These are phyloP conservation scores for Alternaria alternata DNA, from an alignment of 2,329 filamentous ascomycete species.

Conservation along the genomic window DNA sequence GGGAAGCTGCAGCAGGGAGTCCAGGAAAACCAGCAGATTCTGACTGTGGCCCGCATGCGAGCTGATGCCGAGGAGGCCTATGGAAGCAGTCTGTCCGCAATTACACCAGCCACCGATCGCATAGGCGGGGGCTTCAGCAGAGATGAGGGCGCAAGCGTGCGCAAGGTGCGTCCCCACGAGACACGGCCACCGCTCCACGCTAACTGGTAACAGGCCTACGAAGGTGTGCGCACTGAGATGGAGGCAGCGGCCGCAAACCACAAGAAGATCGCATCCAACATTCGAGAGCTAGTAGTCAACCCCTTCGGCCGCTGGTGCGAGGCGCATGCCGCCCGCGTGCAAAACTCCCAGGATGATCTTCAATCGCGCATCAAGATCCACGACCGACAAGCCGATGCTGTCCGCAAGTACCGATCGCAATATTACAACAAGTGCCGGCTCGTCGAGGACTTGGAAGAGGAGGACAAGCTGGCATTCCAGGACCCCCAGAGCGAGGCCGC, in stretches of 20 bases:
- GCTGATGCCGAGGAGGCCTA: slow-evolving; percentile 95
- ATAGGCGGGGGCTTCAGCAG: slow-evolving; percentile 82
- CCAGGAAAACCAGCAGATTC: slow-evolving; percentile 91
- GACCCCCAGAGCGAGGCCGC: slow-evolving; percentile 68
- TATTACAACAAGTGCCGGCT: slow-evolving; percentile 99
- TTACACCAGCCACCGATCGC: slow-evolving; percentile 82
- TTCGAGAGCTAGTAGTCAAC: slow-evolving; percentile 91
- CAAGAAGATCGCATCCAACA: slow-evolving; percentile 94
- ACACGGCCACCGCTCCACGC: slow-evolving; percentile 7
- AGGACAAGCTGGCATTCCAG: slow-evolving; percentile 97
- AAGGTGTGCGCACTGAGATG: slow-evolving; percentile 93
- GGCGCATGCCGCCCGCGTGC: slow-evolving; percentile 87
- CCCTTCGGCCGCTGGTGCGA: slow-evolving; percentile 97
- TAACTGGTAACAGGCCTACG: slow-evolving; percentile 76
- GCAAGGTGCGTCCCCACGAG: slow-evolving; percentile 71
- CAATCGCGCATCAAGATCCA: slow-evolving; percentile 90
- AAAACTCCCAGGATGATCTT: slow-evolving; percentile 93
- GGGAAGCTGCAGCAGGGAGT: slow-evolving; percentile 96
- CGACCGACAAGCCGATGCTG: slow-evolving; percentile 86
- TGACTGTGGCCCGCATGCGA: slow-evolving; percentile 90
- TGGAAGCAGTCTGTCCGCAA: slow-evolving; percentile 79
- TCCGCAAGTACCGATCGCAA: slow-evolving; percentile 91
- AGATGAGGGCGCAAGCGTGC: slow-evolving; percentile 94
- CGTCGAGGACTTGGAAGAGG: slow-evolving; percentile 95
- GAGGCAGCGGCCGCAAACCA: slow-evolving; percentile 87